Evolutionary conservation across 2,329 filamentous ascomycete genomes (phyloP).

Genomic region (Claviceps pusilla): DNA sequence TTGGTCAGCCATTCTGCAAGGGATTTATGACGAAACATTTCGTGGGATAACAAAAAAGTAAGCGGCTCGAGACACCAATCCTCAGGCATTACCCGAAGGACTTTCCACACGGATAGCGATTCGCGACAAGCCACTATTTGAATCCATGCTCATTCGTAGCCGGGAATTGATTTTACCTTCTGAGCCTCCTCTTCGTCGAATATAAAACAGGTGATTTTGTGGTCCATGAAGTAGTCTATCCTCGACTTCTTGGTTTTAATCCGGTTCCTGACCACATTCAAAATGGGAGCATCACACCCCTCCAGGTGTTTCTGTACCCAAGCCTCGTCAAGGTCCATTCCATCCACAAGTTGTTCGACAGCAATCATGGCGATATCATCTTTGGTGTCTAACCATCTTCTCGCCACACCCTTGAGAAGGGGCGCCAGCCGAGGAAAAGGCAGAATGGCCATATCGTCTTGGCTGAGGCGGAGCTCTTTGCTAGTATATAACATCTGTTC

Average conservation of each 20-base stretch:
- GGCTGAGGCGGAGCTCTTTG: background rate
- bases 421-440: constrained; percentile 10
- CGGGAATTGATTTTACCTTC: constrained; percentile 7
- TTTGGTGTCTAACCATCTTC: constrained; percentile 8
- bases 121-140: too few relatives aligned
- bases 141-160: constrained; percentile 8
- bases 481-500: background rate
- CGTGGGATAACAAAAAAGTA: too few relatives aligned
- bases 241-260: constrained; percentile 8
- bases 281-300: constrained; percentile 1
- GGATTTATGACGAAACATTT: too few relatives aligned
- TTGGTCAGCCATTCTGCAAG: too few relatives aligned
- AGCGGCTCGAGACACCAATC: too few relatives aligned
- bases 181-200: constrained; percentile 9
- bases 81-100: too few relatives aligned
- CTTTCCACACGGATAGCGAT: too few relatives aligned
- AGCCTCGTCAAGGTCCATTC: constrained; percentile 11
- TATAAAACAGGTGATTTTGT: constrained; percentile 12
- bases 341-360: constrained; percentile 14
- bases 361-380: constrained; percentile 14
- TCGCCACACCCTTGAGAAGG: constrained; percentile 5
- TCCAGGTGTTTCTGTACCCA: constrained; percentile 9
- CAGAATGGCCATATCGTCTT: constrained; percentile 6
- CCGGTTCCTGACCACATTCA: constrained; percentile 6
- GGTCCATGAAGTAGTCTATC: constrained; percentile 12